Evolutionary conservation across 495 filamentous ascomycete species (phyloP), one percentile per base, ranked within the genome.

Genomic region (Cryomyces minteri): DNA sequence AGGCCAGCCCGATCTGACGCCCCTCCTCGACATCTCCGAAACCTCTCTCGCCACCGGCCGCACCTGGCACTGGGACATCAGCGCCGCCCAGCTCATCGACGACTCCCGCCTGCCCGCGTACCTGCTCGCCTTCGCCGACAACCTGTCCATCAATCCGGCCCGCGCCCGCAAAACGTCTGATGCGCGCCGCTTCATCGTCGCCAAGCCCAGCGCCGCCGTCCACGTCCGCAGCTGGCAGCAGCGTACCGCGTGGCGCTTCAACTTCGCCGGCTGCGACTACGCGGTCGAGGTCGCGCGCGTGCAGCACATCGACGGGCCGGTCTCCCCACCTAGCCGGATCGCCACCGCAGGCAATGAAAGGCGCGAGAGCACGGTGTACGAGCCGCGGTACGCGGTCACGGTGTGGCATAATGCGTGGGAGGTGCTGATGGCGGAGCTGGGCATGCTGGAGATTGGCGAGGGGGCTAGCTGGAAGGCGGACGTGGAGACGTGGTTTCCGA

Each of bases 371-470:
- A 29, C 25, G 12, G 4, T 49, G 4, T 39, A 48, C 33, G 52
- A 57, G 40, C 52, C 54, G 29, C 51, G 52, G 18, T 57, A 52
- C 52, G 49, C 40, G 33, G n/a, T 57, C 4, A 44, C 31, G n/a
- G 40, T 57, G 1, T 50, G 28, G 31, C 44, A 50, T 29, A 38
- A 43, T 2, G 46, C 39, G 12, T 57, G 54, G 54, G 48, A 54
- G 30, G 43, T 12, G 11, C 40, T 41, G 39, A 43, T 57, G 4
- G 32, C 37, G 5, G 8, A 40, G 31, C 54, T 54, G 31, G 47
- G 47, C 41, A 47, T 42, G 9, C 33, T 57, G 5, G 8, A 31
- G 5, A 46, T 54, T n/a, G 54, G 54, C 5, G 39, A 46, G 32
- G 6, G 29, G 6, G 41, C 46, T 1, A 43, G 32, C 1, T 57